Conservation (phyloP, 2,329 filamentous ascomycete genomes). For the Phyllosticta ampelicida region DNA sequence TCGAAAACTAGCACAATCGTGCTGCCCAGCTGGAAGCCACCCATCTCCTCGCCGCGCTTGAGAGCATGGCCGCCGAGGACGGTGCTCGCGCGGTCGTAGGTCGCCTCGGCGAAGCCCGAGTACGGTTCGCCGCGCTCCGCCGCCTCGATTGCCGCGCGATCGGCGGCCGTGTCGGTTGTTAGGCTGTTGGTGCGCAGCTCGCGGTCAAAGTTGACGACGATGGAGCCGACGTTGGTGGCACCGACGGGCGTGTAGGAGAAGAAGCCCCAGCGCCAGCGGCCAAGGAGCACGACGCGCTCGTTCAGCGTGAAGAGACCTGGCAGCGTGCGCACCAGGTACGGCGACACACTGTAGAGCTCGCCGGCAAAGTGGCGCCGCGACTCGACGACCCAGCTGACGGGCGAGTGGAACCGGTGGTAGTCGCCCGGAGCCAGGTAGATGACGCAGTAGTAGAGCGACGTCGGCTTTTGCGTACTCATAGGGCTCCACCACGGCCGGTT, state of each 20-base stretch:
- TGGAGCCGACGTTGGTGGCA: slow-evolving; percentile 93
- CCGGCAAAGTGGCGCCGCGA: slow-evolving; percentile 93
- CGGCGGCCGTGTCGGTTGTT: slow-evolving; percentile 83
- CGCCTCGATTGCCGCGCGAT: slow-evolving; percentile 73
- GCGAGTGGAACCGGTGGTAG: slow-evolving; percentile 97
- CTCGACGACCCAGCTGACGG: slow-evolving; percentile 90
- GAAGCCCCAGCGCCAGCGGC: slow-evolving; percentile 94
- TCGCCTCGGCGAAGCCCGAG: slow-evolving; percentile 85
- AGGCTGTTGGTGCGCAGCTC: slow-evolving; percentile 90
- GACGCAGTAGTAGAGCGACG: slow-evolving; percentile 82
- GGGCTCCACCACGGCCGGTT: slow-evolving; percentile 44
- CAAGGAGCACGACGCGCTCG: slow-evolving; percentile 86
- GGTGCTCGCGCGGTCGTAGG: slow-evolving; percentile 65
- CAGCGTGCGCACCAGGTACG: slow-evolving; percentile 84
- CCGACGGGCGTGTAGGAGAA: slow-evolving; percentile 94
- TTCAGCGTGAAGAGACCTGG: slow-evolving; percentile 95
- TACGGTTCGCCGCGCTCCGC: slow-evolving; percentile 67
- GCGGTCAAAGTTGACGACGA: slow-evolving; percentile 92
- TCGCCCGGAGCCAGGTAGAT: slow-evolving; percentile 95
- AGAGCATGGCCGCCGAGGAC: slow-evolving; percentile 77
- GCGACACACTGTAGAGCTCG: slow-evolving; percentile 88
- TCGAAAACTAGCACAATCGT: slow-evolving; percentile 96
- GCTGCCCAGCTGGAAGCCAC: slow-evolving; percentile 90
- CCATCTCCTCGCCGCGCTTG: slow-evolving; percentile 89
- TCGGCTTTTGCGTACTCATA: slow-evolving; percentile 33